These are phyloP conservation scores for Fulvia fulva DNA, from an alignment of 2,329 filamentous ascomycete genomes.

Conservation along the genomic window DNA sequence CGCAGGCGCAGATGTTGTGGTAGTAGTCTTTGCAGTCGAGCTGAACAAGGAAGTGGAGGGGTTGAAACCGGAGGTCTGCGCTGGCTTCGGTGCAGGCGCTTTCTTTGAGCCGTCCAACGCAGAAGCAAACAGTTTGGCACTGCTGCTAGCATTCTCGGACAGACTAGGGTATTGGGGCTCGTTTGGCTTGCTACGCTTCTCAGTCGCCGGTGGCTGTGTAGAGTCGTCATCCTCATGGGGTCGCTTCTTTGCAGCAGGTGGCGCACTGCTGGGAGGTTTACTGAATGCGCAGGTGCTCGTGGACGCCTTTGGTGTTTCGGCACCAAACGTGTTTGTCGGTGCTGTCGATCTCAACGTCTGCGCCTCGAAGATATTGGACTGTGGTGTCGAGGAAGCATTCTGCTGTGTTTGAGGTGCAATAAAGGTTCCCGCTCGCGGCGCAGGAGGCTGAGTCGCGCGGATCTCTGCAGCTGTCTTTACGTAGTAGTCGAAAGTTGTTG, in stretches of 20 bases:
- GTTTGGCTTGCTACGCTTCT: constrained; percentile 30
- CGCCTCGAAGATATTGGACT: not conserved
- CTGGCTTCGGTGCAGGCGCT: constrained; percentile 3
- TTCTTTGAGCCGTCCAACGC: constrained; percentile 26
- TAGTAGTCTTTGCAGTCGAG: constrained; percentile 3
- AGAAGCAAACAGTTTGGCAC: constrained; percentile 30
- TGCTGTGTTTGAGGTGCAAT: not conserved
- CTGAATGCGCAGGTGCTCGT: constrained; percentile 15
- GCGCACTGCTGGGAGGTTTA: constrained; percentile 27
- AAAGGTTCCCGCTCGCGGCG: not conserved
- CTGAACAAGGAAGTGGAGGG: constrained; percentile 18
- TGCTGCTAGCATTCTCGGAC: constrained; percentile 29
- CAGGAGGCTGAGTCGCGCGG: constrained; percentile 8
- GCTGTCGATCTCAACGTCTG: not conserved
- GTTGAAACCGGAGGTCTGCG: constrained; percentile 14
- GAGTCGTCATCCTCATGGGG: constrained; percentile 20
- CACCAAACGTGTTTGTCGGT: constrained; percentile 2
- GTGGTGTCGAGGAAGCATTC: no score
- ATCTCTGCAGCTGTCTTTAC: constrained; percentile 24
- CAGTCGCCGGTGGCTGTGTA: constrained; percentile 22
- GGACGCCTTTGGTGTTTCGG: constrained; percentile 19
- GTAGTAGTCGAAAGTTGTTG: constrained; percentile 26
- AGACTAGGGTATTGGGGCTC: constrained; percentile 30
- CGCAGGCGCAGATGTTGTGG: constrained; percentile 4
- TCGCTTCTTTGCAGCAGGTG: constrained; percentile 25